Base-by-base conservation (phyloP, 768 basidiomycete genomes). In the Cyathus striatus region DNA sequence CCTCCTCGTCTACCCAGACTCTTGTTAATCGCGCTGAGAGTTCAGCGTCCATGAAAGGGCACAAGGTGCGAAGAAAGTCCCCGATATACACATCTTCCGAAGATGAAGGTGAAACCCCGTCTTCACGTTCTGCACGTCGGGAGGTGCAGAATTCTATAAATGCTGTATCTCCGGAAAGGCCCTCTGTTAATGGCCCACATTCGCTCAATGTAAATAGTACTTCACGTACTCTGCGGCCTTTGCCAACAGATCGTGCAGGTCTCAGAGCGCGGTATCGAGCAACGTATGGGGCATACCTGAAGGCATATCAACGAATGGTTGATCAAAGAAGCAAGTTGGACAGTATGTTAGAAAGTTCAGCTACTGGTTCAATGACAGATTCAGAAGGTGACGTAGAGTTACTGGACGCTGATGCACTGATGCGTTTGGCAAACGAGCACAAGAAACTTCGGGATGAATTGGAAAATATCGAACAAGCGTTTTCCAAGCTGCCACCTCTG, bases 71-170 rank as follows among this genome's bases (percentile, higher is more conserved):
- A 35, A 78, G 83, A 35, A 69, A 62, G 33, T 77, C 80, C 2
- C 81, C 79, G 1, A 73, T 79, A 40, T 84, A 81, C 47, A 84
- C 83, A 1, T 82, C 83, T 1, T 81, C 83, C 1, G 81, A 81
- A 27, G 78, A 83, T 40, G 79, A 81, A 53, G 69, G 67, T 18
- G 69, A 75, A 45, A 60, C 60, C 13, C 14, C 21, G 4, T 27
- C 30, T 13, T 32, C 30, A 12, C 13, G 24, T 13, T 16, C 25
- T 17, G 9, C 14, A 14, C 56, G 59, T 2, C 46, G 57, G 6
- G 58, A 63, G 17, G 30, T 5, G 30, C 30, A 12, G n/a, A n/a
- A n/a, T n/a, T n/a, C n/a, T n/a, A n/a, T n/a, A n/a, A n/a, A n/a
- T n/a, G n/a, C n/a, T n/a, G n/a, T n/a, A n/a, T n/a, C n/a, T n/a